Base-by-base conservation (phyloP, 2,329 filamentous ascomycete genomes). In the Botrytis medusae region DNA sequence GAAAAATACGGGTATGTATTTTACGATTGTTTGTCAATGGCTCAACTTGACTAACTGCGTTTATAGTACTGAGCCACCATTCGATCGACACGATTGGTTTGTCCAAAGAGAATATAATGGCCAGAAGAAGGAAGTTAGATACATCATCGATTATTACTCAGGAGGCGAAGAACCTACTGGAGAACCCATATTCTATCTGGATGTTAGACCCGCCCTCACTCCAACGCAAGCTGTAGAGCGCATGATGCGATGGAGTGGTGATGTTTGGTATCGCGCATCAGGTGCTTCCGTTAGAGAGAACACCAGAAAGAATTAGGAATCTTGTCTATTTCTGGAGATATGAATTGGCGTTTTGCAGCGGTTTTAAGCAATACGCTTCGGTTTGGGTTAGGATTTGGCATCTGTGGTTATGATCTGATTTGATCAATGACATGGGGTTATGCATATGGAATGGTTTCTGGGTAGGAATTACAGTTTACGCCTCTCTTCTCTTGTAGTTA, bases 51-150 rank as follows among this genome's bases (percentile, higher is more conserved):
- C 72, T 46, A 71, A 48, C 76, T 76, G 34, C 16, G 32, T n/a
- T 40, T 44, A 37, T 69, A 93, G 92, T 8, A 91, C 91, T 12
- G 91, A 94, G 71, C 92, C 94, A 18, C 96, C 96, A 1, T 99
- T 99, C 79, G 96, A 99, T 83, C 90, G 96, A 75, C 96, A 99
- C 82, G 96, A 99, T 82, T 99, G 96, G 96, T 98, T 92, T 81
- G 93, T 99, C 60, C 88, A 93, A 76, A 88, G 96, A 75, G 87
- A 91, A 48, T 83, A 88, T 67, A 86, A 67, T 60, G 93, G 93
- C 42, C 82, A 90, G 74, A 86, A 85, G 79, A 92, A 91, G 81
- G 91, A 98, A 84, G 86, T 98, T 63, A 90, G 96, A 79, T 99
- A 99, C 82, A 90, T 99, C 72, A 99, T 99, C 81, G 96, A 99